Percentiles rank a stretch among this genome's conserved stretches.
These are phyloP conservation scores for Backusella luteola DNA, from an alignment of 192 early-diverging fungal species.

Conservation along the genomic window DNA sequence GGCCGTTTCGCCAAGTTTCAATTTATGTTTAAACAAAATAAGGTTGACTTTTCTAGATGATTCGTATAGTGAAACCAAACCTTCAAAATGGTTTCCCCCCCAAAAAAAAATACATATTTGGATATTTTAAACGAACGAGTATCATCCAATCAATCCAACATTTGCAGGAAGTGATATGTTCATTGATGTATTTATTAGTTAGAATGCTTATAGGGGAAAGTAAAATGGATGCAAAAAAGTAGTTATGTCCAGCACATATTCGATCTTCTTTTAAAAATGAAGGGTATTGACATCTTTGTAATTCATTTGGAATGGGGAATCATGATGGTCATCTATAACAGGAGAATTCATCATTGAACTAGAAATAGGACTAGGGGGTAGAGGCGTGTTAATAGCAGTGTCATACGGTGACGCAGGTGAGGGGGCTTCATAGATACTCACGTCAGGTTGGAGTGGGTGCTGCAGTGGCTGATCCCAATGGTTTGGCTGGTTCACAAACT, in stretches of 20 bases:
- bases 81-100: background rate
- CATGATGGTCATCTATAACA: background rate
- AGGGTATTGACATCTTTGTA: constrained; percentile 12
- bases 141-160: background rate
- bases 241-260: background rate
- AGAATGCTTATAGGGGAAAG: no score
- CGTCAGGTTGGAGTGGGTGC: background rate
- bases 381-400: background rate
- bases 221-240: background rate
- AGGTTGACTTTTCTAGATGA: background rate
- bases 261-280: background rate
- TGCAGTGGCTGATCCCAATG: background rate
- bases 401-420: background rate
- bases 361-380: constrained; percentile 9
- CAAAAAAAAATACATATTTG: background rate
- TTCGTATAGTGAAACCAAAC: background rate
- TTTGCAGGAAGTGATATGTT: no score
- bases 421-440: background rate
- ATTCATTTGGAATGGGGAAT: constrained; percentile 6
- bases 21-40: no score
- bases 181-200: no score
- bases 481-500: background rate
- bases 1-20: no score
- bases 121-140: background rate
- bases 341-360: background rate